Evolutionary conservation across 345 rosid species (phyloP), one percentile per base, ranked within the genome.

Genomic region (Cochlearia excelsa): DNA sequence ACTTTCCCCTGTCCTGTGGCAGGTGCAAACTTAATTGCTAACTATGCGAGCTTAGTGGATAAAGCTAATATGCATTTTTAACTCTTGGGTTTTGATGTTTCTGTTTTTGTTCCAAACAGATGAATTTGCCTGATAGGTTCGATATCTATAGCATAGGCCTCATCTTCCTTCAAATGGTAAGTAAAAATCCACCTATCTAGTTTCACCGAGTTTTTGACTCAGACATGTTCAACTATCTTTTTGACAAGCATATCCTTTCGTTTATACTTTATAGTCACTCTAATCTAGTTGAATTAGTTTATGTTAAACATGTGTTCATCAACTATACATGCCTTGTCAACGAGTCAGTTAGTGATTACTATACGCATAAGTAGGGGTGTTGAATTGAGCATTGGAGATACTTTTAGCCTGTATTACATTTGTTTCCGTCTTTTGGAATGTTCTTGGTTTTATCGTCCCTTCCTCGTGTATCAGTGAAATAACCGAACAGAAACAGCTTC

Each of bases 1-100:
- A 62, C 97, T 91, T 70, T 91, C 98, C 46, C 98, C 98, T 0
- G 95, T 91, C 42, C 77, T 91, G 16, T 91, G 98, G 99, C 99
- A 89, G 99, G 99, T 89, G 52, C 52, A n/a, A 41, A 23, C 46
- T 59, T 28, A 2, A 31, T 46, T 27, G 23, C 3, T 23, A n/a
- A 26, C 27, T 37, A 39, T 51, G 27, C 46, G 51, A 23, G 34
- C 52, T 44, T 70, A 30, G 28, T 55, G 28, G 9, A 53, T 53
- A 26, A 33, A 27, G 30, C 48, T 49, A 43, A 54, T 67, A 54
- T 69, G 31, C 33, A 51, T 53, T 40, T 26, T 42, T 28, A 28
- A 7, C n/a, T 57, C 7, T 40, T 38, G n/a, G 61, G 52, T 61
- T 26, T 34, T 64, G 46, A 47, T 66, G 33, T 66, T 57, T 62